Base-by-base conservation (phyloP, 768 basidiomycete genomes). In the Suillus americanus region DNA sequence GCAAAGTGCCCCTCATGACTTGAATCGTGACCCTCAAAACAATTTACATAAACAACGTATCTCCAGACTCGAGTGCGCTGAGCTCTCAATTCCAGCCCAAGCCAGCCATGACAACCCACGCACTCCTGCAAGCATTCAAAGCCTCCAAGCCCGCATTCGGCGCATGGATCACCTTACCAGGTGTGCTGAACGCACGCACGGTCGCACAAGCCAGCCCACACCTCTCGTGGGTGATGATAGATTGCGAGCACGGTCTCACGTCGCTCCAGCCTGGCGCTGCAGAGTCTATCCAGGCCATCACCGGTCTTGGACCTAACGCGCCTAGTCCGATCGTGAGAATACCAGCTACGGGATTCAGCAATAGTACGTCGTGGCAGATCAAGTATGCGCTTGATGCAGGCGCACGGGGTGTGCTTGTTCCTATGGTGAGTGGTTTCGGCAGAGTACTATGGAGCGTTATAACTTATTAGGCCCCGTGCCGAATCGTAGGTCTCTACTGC, bases 331-430 rank as follows among this genome's bases (percentile, higher is more conserved):
- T 90, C 45, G 84, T 90, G 6, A 75, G 89, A 33, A 84, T 90
- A 56, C 85, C 89, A 8, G 87, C 87, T 9, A 90, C 89, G 2
- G 89, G 87, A 0, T 70, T 80, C 33, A 83, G 81, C 33, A 76
- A 77, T 0, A 83, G 84, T 66, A 86, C 86, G 3, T 80, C 81
- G 62, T 89, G 88, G 88, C 88, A 89, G 73, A 89, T 90, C 75
- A 90, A 90, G 75, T 80, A 86, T 65, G 88, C 85, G 1, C 80
- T 90, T 37, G 89, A 90, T 69, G 85, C 86, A 0, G 89, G 89
- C 5, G 89, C 89, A 20, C 78, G 80, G 33, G 88, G 89, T 0
- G 76, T 90, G 5, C 69, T 91, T 48, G 85, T 89, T 0, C 89
- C 89, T 5, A 87, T 90, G 87, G 87, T 90, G 68, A 43, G 78